These are phyloP conservation scores for Panellus pusillus DNA, from an alignment of 768 basidiomycete species.

Conservation along the genomic window DNA sequence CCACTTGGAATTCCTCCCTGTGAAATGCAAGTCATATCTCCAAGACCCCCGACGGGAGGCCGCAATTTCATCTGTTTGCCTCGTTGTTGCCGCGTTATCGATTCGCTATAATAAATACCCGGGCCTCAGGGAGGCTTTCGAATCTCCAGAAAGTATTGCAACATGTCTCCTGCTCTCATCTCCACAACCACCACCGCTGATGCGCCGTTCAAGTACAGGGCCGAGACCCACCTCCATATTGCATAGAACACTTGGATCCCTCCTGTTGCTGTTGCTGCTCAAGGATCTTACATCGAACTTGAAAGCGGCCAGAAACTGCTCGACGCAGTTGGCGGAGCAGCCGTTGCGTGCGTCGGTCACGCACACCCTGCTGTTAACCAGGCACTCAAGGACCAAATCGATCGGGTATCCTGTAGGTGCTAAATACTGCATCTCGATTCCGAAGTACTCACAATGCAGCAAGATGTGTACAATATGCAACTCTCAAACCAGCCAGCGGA, in stretches of 20 bases:
- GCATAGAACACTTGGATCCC: conserved; percentile 72
- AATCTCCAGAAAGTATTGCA: neutral
- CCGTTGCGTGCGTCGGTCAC: conserved; percentile 78
- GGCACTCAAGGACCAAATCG: conserved; percentile 78
- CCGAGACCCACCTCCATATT: conserved; percentile 39
- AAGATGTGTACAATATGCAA: conserved; percentile 89
- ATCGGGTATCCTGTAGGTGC: conserved; percentile 70
- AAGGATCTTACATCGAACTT: conserved; percentile 72
- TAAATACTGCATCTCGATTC: neutral
- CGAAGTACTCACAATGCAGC: neutral
- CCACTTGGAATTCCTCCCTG: too few relatives aligned
- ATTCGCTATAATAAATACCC: neutral
- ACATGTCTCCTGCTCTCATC: neutral
- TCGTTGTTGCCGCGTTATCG: neutral
- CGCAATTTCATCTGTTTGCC: neutral
- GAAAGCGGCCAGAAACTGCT: conserved; percentile 69
- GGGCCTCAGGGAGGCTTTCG: neutral
- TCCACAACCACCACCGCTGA: neutral
- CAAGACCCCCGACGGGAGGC: too few relatives aligned
- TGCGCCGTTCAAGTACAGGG: neutral
- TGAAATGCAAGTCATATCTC: too few relatives aligned
- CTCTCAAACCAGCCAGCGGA: conserved; percentile 81
- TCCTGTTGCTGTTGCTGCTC: conserved; percentile 61
- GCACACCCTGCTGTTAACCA: conserved; percentile 69
- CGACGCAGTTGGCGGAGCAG: conserved; percentile 85